Base-by-base conservation (phyloP, 768 basidiomycete species). In the Lactarius hengduanensis region DNA sequence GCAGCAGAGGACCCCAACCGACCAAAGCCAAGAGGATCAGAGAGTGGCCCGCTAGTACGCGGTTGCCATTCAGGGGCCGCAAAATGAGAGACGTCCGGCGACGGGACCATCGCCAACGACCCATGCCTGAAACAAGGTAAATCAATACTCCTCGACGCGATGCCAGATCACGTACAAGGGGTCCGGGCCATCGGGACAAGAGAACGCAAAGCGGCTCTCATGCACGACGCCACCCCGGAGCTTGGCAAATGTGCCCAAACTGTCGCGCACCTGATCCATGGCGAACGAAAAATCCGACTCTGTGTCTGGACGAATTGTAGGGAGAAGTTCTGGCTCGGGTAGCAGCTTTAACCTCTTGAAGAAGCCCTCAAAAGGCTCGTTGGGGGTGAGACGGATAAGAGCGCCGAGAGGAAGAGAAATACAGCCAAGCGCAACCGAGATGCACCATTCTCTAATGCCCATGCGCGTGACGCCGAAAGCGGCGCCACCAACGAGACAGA, bases 381-480 rank as follows among this genome's bases (percentile, higher is more conserved):
- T 94, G 56, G 96, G 96, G 36, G 96, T 75, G 30, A 86, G 77
- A 47, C 96, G 92, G 66, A 95, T 83, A 68, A 94, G 73, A 43
- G 81, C 88, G 59, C 94, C 97, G 71, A 96, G 82, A 4, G 96
- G 97, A 56, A 98, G 86, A 9, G 97, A 89, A 57, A 94, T 84
- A 50, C 89, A 68, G 40, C 96, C 97, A 41, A 98, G 83, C 57
- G 92, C 89, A 50, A 99, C 78, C 0, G 92, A 91, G 70, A 98
- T 92, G 62, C 86, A 95, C 97, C 97, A 99, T 76, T 96, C 94
- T 47, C 85, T 86, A 11, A 91, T 94, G 47, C 80, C 79, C 58
- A 98, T 86, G 8, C 74, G 81, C 0, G 86, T 88, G 11, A 98
- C 96, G 73, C 91, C 88, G 82, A 99, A 98, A 0, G 95, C 96